These are phyloP conservation scores for Pleurozium schreberi DNA, from an alignment of 225 moss, liverwort and hornwort species.

Conservation along the genomic window DNA sequence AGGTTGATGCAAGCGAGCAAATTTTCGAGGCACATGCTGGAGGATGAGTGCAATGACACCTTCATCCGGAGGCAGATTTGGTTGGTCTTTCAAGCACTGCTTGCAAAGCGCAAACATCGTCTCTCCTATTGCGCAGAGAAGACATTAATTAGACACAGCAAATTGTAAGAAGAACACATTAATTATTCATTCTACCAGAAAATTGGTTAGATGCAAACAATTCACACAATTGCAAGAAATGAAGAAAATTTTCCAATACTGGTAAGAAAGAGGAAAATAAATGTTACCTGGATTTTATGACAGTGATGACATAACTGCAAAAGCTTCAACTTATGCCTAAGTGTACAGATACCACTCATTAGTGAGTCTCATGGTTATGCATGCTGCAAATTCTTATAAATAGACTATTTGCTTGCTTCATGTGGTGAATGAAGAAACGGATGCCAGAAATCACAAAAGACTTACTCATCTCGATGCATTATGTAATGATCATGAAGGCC, in stretches of 20 bases:
- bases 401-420: not conserved
- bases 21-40: not conserved
- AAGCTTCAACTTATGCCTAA: slow-evolving; percentile 29
- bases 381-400: not conserved
- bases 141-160: not conserved
- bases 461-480: slow-evolving; percentile 75
- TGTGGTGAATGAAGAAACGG: not conserved
- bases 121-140: not conserved
- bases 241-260: not conserved
- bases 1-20: not conserved
- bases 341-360: not conserved
- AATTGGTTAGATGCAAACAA: not conserved
- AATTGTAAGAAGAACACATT: not conserved
- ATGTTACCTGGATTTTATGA: slow-evolving; percentile 25
- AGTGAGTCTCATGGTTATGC: not conserved
- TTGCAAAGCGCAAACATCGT: slow-evolving; percentile 21
- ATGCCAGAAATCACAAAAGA: not conserved
- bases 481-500: slow-evolving; percentile 54
- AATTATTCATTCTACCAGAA: not conserved
- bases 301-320: slow-evolving; percentile 28
- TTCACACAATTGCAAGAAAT: not conserved
- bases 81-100: slow-evolving; percentile 26
- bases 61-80: slow-evolving; percentile 37
- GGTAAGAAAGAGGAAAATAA: not conserved
- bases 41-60: slow-evolving; percentile 1